These are phyloP conservation scores for Lasiosphaeria miniovina DNA, from an alignment of 495 filamentous ascomycete species.

Conservation along the genomic window DNA sequence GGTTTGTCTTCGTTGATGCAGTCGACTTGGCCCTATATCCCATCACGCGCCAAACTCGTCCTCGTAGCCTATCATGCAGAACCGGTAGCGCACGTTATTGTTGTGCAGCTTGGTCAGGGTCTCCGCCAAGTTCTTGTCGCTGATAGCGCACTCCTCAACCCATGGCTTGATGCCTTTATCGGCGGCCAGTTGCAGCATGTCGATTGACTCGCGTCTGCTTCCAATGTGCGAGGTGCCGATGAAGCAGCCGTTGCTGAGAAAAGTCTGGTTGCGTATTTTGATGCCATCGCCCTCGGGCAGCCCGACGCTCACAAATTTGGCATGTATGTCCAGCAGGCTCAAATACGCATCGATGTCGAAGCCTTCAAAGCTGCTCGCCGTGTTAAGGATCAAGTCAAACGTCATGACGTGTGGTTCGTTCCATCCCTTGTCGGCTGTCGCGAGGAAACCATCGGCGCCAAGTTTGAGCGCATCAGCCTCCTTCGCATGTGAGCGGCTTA, in stretches of 20 bases:
- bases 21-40: background rate
- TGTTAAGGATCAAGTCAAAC: conserved; percentile 61
- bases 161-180: conserved; percentile 79
- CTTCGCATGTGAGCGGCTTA: conserved; percentile 66
- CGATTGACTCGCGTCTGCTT: conserved; percentile 72
- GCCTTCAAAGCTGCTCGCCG: conserved; percentile 50
- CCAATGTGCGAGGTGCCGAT: conserved; percentile 82
- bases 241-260: conserved; percentile 72
- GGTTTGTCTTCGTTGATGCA: too few species aligned
- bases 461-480: conserved; percentile 64
- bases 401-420: conserved; percentile 51
- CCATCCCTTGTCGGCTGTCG: conserved; percentile 66
- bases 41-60: conserved; percentile 37
- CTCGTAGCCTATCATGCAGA: conserved; percentile 46
- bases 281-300: conserved; percentile 78
- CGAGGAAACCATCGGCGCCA: conserved; percentile 73
- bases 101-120: conserved; percentile 66
- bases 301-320: conserved; percentile 77
- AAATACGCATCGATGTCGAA: conserved; percentile 68
- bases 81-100: conserved; percentile 62
- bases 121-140: conserved; percentile 63
- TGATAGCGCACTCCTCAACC: conserved; percentile 75
- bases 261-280: conserved; percentile 69
- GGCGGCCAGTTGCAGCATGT: conserved; percentile 78
- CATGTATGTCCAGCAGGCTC: conserved; percentile 77